These are phyloP conservation scores for Cystofilobasidium bisporidii DNA, from an alignment of 768 basidiomycete genomes.

Conservation along the genomic window DNA sequence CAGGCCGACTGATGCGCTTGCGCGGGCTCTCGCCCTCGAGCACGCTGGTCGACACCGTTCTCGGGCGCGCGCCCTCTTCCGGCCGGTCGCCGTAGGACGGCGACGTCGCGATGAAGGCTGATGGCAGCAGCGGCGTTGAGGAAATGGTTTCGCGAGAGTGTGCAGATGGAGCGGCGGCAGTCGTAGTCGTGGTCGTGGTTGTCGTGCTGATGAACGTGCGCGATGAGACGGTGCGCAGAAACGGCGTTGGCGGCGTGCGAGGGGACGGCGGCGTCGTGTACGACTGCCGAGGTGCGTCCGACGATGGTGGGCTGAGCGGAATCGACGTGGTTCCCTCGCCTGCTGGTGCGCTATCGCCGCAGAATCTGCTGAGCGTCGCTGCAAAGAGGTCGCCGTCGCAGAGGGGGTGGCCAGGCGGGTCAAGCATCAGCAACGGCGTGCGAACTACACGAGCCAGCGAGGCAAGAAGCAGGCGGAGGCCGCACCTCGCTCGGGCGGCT, in stretches of 20 bases:
- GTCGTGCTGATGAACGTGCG: conserved; percentile 14
- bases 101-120: background rate
- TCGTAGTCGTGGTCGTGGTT: conserved; percentile 8
- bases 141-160: too few species aligned
- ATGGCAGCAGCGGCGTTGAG: too few species aligned
- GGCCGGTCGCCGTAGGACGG: background rate
- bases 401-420: too few species aligned
- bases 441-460: background rate
- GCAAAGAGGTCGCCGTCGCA: too few species aligned
- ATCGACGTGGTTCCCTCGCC: too few species aligned
- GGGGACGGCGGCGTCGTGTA: background rate
- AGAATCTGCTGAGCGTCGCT: too few species aligned
- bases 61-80: background rate
- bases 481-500: background rate
- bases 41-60: background rate
- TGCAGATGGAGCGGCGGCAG: background rate
- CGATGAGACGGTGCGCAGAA: conserved; percentile 2
- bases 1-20: background rate
- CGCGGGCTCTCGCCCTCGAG: background rate
- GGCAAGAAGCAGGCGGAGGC: too few species aligned
- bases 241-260: background rate
- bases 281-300: background rate
- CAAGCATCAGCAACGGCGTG: background rate
- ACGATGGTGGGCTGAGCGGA: background rate
- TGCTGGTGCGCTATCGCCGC: too few species aligned